These are phyloP conservation scores for Alternaria viburni DNA, from an alignment of 2,329 filamentous ascomycete species.

Conservation along the genomic window DNA sequence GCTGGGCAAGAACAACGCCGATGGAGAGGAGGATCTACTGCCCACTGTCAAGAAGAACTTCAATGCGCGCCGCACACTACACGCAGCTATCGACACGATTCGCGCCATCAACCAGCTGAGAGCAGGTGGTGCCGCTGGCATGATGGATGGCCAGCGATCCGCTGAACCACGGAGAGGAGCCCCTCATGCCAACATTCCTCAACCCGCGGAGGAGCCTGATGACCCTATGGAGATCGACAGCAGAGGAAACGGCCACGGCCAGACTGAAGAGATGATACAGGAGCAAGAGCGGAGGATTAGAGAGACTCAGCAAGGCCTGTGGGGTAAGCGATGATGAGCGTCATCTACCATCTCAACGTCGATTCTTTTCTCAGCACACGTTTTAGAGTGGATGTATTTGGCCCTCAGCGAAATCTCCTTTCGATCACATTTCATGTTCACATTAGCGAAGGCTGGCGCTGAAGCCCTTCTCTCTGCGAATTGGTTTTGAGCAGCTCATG, in stretches of 20 bases:
- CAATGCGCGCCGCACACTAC: conserved; percentile 68
- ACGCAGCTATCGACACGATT: conserved; percentile 72
- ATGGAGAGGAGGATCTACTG: conserved; percentile 60
- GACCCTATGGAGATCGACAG: conserved; percentile 59
- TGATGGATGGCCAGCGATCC: conserved; percentile 67
- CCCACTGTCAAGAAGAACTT: conserved; percentile 74
- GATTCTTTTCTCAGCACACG: neutral
- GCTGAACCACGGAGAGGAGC: conserved; percentile 57
- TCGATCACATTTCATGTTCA: neutral
- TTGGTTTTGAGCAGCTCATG: neutral
- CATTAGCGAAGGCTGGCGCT: neutral
- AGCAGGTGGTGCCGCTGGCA: conserved; percentile 63
- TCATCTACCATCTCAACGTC: neutral
- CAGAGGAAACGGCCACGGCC: conserved; percentile 64
- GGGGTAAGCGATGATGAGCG: conserved; percentile 48
- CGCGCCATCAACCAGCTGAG: conserved; percentile 71
- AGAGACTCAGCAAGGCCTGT: conserved; percentile 64
- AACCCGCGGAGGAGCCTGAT: conserved; percentile 41
- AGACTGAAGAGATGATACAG: conserved; percentile 67
- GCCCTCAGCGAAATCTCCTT: neutral
- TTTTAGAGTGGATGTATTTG: neutral
- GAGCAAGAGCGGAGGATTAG: conserved; percentile 66
- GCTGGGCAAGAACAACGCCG: conserved; percentile 54
- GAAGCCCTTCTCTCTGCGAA: neutral
- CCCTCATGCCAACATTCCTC: conserved; percentile 41